Conservation (phyloP, 2,329 filamentous ascomycete species). For the Thermothelomyces thermophilus region DNA sequence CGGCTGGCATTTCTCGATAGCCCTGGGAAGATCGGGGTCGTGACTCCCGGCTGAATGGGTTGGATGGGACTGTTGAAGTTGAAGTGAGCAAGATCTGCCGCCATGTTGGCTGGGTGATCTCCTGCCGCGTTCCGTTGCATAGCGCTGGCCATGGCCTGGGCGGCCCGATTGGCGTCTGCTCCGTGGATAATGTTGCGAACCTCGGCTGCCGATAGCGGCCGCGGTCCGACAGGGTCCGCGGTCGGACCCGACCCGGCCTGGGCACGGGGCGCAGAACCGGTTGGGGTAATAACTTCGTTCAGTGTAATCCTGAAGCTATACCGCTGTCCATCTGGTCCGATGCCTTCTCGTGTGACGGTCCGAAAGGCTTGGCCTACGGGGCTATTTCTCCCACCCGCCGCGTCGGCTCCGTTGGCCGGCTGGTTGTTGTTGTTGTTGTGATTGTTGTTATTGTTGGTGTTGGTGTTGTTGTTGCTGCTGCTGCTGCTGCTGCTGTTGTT, state of each 20-base stretch:
- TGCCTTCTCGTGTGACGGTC: constrained; percentile 42
- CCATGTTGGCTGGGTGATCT: constrained; percentile 36
- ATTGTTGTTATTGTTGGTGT: neutral
- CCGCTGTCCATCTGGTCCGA: constrained; percentile 45
- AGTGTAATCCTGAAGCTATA: constrained; percentile 42
- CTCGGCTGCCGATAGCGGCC: constrained; percentile 36
- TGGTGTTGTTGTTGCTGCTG: too few species aligned
- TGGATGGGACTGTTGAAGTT: constrained; percentile 30
- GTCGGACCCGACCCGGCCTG: constrained; percentile 12
- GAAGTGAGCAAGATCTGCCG: constrained; percentile 21
- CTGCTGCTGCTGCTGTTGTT: too few species aligned
- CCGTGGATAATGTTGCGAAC: constrained; percentile 41
- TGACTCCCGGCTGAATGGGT: constrained; percentile 37
- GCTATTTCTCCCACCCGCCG: constrained; percentile 25
- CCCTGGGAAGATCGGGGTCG: constrained; percentile 33
- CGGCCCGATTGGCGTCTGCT: constrained; percentile 40
- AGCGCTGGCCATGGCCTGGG: constrained; percentile 38
- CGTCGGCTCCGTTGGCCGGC: constrained; percentile 22
- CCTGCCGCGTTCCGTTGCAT: constrained; percentile 47
- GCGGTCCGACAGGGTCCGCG: constrained; percentile 25
- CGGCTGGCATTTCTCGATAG: constrained; percentile 39
- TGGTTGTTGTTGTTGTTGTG: constrained; percentile 9
- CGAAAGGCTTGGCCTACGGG: constrained; percentile 25
- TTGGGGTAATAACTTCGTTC: constrained; percentile 35
- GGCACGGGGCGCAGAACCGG: constrained; percentile 7